phyloP scores from a whole-genome alignment of 352 stramenopile species.

The Pythium dissotocum region DNA sequence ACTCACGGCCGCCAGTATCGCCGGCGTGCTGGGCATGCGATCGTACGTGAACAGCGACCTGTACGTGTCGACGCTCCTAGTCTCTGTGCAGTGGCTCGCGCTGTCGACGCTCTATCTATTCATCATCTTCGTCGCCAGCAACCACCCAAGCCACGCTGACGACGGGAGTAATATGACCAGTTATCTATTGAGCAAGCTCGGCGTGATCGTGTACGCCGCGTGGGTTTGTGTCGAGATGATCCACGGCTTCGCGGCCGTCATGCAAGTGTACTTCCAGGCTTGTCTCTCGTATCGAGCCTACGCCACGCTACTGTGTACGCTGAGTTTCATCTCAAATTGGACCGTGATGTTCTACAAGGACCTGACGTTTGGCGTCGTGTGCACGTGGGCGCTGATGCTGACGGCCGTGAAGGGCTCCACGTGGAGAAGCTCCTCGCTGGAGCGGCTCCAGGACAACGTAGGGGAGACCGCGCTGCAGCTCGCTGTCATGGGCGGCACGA shows the following conservation, averaged over 20 bases:
- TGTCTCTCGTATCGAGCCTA: slow-evolving; percentile 21
- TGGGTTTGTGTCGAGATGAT: slow-evolving; percentile 16
- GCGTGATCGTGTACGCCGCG: slow-evolving; percentile 14
- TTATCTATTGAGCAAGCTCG: slow-evolving; percentile 9
- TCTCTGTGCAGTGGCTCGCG: slow-evolving; percentile 8
- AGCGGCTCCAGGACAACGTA: slow-evolving; percentile 23
- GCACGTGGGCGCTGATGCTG: slow-evolving; percentile 12
- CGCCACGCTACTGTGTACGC: slow-evolving; percentile 16
- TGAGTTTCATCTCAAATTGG: slow-evolving; percentile 25
- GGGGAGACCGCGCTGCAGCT: slow-evolving; percentile 21
- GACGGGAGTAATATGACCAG: not conserved
- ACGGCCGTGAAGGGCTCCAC: slow-evolving; percentile 13
- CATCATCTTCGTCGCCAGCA: slow-evolving; percentile 10
- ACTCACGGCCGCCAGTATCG: not conserved
- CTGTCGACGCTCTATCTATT: slow-evolving; percentile 24
- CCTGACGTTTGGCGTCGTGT: slow-evolving; percentile 14
- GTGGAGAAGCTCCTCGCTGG: slow-evolving; percentile 16
- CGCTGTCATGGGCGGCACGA: slow-evolving; percentile 13
- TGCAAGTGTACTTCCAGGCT: slow-evolving; percentile 22
- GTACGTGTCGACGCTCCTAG: slow-evolving; percentile 5
- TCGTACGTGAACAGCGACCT: slow-evolving; percentile 4
- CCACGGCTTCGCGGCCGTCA: slow-evolving; percentile 3
- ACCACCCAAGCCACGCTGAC: not conserved
- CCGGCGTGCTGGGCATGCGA: slow-evolving; percentile 10
- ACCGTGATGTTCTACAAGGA: slow-evolving; percentile 15